Evolutionary conservation across 208 protist genomes (phyloP).

Genomic region (Crithidia thermophila): DNA sequence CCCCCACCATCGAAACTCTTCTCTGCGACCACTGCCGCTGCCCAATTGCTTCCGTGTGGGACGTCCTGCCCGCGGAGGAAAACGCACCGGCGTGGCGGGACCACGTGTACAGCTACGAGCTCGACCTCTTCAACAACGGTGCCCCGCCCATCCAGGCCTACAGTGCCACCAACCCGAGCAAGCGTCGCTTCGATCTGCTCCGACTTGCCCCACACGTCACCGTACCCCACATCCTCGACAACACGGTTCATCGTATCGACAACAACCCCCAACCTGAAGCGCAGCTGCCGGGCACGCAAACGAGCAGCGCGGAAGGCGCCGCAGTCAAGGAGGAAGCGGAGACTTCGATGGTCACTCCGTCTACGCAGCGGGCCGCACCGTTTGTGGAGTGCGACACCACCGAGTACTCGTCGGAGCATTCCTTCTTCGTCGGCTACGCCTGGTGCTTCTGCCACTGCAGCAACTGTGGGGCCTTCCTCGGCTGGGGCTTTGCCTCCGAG

Average conservation of each 20-base stretch:
- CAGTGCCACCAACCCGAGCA: conserved; percentile 76
- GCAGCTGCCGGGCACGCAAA: background rate
- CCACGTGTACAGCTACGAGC: conserved; percentile 79
- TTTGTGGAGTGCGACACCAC: conserved; percentile 32
- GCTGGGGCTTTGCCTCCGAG: conserved; percentile 69
- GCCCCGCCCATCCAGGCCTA: conserved; percentile 61
- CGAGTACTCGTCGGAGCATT: conserved; percentile 66
- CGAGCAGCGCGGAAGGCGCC: background rate
- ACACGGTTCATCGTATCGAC: background rate
- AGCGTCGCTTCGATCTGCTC: conserved; percentile 74
- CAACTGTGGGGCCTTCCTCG: conserved; percentile 70
- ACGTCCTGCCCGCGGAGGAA: conserved; percentile 50
- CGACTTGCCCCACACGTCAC: conserved; percentile 39
- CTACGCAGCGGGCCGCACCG: background rate
- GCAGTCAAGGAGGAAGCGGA: background rate
- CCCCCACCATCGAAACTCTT: conserved; percentile 34
- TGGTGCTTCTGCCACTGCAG: conserved; percentile 67
- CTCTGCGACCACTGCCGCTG: conserved; percentile 56
- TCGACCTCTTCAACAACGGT: conserved; percentile 67
- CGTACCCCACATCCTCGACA: background rate
- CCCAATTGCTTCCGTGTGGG: conserved; percentile 44
- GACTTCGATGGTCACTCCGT: background rate
- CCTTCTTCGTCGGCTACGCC: conserved; percentile 79
- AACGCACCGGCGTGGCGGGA: conserved; percentile 32
- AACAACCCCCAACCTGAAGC: background rate